Conservation (phyloP, 2,329 filamentous ascomycete genomes). For the Elsinoe batatas region DNA sequence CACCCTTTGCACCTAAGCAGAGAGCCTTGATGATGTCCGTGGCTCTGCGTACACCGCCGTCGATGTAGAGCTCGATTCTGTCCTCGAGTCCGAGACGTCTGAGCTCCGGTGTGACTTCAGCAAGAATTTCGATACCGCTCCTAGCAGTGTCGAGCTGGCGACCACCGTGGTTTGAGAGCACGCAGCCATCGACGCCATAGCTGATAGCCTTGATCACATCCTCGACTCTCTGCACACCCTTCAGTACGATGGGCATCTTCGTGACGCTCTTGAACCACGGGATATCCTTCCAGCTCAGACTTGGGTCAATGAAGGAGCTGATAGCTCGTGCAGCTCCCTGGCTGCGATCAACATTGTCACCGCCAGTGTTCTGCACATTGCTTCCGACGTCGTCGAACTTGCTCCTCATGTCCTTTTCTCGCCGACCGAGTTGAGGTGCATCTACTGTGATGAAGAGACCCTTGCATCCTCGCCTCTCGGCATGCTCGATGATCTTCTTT, state of each 20-base stretch:
- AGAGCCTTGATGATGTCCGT: constrained; percentile 95
- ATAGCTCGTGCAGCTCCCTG: constrained; percentile 94
- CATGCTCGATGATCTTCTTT: constrained; percentile 79
- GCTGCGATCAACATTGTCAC: constrained; percentile 66
- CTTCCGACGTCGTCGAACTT: constrained; percentile 67
- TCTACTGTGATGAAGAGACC: constrained; percentile 98
- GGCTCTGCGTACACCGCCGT: constrained; percentile 80
- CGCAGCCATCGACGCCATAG: constrained; percentile 74
- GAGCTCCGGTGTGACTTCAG: constrained; percentile 85
- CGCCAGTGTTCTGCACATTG: constrained; percentile 61
- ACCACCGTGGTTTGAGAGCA: constrained; percentile 92
- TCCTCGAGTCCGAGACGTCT: constrained; percentile 62
- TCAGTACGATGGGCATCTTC: constrained; percentile 88
- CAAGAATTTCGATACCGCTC: constrained; percentile 79
- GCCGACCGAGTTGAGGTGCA: constrained; percentile 83
- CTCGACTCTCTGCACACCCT: constrained; percentile 92
- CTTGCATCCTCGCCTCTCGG: constrained; percentile 83
- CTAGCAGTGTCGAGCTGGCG: constrained; percentile 87
- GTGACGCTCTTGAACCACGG: constrained; percentile 87
- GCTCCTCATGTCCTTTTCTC: constrained; percentile 95
- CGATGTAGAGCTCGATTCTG: constrained; percentile 70
- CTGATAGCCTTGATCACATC: constrained; percentile 72
- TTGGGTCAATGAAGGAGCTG: constrained; percentile 91
- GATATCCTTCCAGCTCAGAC: constrained; percentile 78
- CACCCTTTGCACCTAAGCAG: constrained; percentile 81